phyloP scores from a whole-genome alignment of 495 filamentous ascomycete genomes.

The Aspergillus mulundensis region DNA sequence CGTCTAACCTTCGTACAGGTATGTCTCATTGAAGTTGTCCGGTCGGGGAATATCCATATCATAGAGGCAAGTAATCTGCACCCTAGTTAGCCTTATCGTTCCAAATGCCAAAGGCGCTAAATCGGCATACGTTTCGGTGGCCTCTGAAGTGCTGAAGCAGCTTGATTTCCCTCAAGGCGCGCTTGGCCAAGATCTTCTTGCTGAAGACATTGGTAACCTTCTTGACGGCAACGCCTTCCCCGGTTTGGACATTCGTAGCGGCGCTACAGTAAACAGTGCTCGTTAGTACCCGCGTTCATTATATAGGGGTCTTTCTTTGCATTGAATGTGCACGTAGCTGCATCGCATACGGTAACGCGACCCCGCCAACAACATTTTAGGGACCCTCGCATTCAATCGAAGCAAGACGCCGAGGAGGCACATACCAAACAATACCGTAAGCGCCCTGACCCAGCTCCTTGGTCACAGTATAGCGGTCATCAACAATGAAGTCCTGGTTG shows the following conservation, averaged over 20 bases:
- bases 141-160: slow-evolving; percentile 96
- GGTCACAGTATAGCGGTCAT: slow-evolving; percentile 95
- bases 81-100: slow-evolving; percentile 24
- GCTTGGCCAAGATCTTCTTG: slow-evolving; percentile 99
- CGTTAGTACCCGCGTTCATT: neutral
- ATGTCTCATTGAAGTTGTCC: slow-evolving; percentile 98
- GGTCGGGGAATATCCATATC: slow-evolving; percentile 99
- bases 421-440: slow-evolving; percentile 97
- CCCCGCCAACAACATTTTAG: neutral
- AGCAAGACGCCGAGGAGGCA: slow-evolving; percentile 3
- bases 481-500: slow-evolving; percentile 98
- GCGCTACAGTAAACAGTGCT: slow-evolving; percentile 51
- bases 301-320: neutral
- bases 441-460: slow-evolving; percentile 98
- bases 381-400: neutral
- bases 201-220: slow-evolving; percentile 99
- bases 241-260: slow-evolving; percentile 83
- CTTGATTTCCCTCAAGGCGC: slow-evolving; percentile 96
- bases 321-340: neutral
- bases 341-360: neutral
- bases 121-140: slow-evolving; percentile 62
- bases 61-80: slow-evolving; percentile 94
- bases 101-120: slow-evolving; percentile 1
- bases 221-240: slow-evolving; percentile 97
- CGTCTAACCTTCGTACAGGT: slow-evolving; percentile 87